Evolutionary conservation across 805 yeast genomes (phyloP).

Genomic region (Cyberlindnera mrakii): DNA sequence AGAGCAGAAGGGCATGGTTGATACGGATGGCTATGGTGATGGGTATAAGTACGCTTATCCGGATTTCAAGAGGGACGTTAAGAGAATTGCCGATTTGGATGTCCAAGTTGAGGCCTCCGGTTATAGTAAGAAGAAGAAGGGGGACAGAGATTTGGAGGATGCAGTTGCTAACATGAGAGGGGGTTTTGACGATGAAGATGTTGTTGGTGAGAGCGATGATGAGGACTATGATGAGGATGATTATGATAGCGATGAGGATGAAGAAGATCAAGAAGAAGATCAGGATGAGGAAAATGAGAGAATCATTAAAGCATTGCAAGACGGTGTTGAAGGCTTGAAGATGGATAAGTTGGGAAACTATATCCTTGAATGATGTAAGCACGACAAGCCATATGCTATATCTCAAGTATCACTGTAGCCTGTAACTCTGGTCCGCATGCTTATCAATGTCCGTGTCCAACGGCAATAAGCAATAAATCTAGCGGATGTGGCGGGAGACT

Average conservation of each 20-base stretch:
- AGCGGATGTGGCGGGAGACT: neutral
- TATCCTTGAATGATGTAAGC: slow-evolving; percentile 40
- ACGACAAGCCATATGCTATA: too few species aligned
- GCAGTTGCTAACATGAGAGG: slow-evolving; percentile 68
- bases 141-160: slow-evolving; percentile 63
- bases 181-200: slow-evolving; percentile 28
- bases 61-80: slow-evolving; percentile 67
- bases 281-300: slow-evolving; percentile 38
- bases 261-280: slow-evolving; percentile 48
- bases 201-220: slow-evolving; percentile 15
- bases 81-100: slow-evolving; percentile 66
- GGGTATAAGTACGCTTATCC: slow-evolving; percentile 78
- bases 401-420: too few species aligned
- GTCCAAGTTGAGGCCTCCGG: slow-evolving; percentile 92
- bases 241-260: slow-evolving; percentile 24
- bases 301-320: slow-evolving; percentile 64
- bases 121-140: slow-evolving; percentile 47
- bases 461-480: too few species aligned
- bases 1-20: slow-evolving; percentile 65
- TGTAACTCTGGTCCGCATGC: too few species aligned
- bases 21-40: slow-evolving; percentile 75
- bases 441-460: too few species aligned
- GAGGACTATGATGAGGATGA: slow-evolving; percentile 32
- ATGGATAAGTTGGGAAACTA: slow-evolving; percentile 83
- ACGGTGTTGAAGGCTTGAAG: slow-evolving; percentile 59